These are phyloP conservation scores for Cutaneotrichosporon curvatum DNA, from an alignment of 1,284 basidiomycete species.

Conservation along the genomic window DNA sequence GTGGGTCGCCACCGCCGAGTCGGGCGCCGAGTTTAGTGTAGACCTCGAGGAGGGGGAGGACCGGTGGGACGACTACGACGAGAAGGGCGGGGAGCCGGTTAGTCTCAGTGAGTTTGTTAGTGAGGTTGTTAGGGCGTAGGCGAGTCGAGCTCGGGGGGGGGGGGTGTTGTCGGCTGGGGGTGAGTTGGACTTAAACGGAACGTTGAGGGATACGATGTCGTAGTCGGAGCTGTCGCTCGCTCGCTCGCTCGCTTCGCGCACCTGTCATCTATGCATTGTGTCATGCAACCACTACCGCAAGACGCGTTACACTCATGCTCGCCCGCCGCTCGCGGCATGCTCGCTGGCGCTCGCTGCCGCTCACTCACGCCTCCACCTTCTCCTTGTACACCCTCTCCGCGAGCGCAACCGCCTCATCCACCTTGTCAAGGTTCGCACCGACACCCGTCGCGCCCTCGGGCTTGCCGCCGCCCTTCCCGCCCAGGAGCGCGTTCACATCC, in stretches of 20 bases:
- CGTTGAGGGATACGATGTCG: too few relatives aligned
- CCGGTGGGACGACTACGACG: constrained; percentile 47
- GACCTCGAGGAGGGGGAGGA: constrained; percentile 44
- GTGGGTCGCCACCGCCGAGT: constrained; percentile 27
- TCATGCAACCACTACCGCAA: too few relatives aligned
- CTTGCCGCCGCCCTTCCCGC: constrained; percentile 92
- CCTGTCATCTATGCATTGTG: too few relatives aligned
- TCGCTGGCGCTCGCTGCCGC: too few relatives aligned
- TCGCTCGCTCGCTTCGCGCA: too few relatives aligned
- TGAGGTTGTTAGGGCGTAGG: constrained; percentile 30
- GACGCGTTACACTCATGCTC: too few relatives aligned
- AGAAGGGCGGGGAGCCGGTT: constrained; percentile 33
- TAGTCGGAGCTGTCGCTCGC: too few relatives aligned
- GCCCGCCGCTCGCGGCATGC: too few relatives aligned
- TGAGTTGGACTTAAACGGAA: too few relatives aligned
- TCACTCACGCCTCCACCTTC: constrained; percentile 11
- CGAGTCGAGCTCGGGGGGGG: too few relatives aligned
- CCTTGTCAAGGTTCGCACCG: constrained; percentile 59
- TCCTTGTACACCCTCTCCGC: constrained; percentile 44
- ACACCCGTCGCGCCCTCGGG: constrained; percentile 83
- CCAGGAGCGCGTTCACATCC: constrained; percentile 67
- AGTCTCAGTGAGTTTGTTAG: constrained; percentile 36
- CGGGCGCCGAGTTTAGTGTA: constrained; percentile 34
- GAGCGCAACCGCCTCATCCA: constrained; percentile 62
- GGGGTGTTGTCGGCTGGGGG: too few relatives aligned